Conservation (phyloP, 1,139 yeast species). For the Hyphopichia burtonii region DNA sequence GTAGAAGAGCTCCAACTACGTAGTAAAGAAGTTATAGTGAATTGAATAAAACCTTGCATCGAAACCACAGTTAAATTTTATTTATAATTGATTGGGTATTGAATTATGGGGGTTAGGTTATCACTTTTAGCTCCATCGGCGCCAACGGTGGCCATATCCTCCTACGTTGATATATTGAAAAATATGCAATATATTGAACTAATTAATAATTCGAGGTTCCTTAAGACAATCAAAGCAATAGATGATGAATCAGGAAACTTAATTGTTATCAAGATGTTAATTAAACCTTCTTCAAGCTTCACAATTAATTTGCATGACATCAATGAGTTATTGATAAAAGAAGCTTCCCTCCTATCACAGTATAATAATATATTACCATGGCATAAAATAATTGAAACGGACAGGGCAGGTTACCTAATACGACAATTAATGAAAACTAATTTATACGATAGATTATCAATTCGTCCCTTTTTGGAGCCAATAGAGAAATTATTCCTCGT, state of each 20-base stretch:
- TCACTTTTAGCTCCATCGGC: slow-evolving; percentile 88
- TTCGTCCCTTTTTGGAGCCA: slow-evolving; percentile 81
- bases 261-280: slow-evolving; percentile 74
- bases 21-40: no score
- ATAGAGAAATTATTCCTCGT: slow-evolving; percentile 83
- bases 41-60: no score
- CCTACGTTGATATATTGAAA: slow-evolving; percentile 78
- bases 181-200: slow-evolving; percentile 72
- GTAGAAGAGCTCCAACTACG: no score
- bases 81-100: background rate
- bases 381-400: slow-evolving; percentile 76
- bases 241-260: slow-evolving; percentile 59
- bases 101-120: slow-evolving; percentile 79
- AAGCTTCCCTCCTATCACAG: slow-evolving; percentile 40
- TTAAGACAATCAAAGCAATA: slow-evolving; percentile 80
- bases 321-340: slow-evolving; percentile 31
- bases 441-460: slow-evolving; percentile 80
- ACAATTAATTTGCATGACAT: slow-evolving; percentile 31
- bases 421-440: slow-evolving; percentile 79
- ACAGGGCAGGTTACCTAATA: slow-evolving; percentile 85
- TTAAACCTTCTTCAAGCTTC: slow-evolving; percentile 62
- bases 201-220: slow-evolving; percentile 73
- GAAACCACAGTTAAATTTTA: background rate
- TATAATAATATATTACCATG: slow-evolving; percentile 71
- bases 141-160: slow-evolving; percentile 87